These are phyloP conservation scores for Dichotomopilus funicola DNA, from an alignment of 2,329 filamentous ascomycete genomes.

Conservation along the genomic window DNA sequence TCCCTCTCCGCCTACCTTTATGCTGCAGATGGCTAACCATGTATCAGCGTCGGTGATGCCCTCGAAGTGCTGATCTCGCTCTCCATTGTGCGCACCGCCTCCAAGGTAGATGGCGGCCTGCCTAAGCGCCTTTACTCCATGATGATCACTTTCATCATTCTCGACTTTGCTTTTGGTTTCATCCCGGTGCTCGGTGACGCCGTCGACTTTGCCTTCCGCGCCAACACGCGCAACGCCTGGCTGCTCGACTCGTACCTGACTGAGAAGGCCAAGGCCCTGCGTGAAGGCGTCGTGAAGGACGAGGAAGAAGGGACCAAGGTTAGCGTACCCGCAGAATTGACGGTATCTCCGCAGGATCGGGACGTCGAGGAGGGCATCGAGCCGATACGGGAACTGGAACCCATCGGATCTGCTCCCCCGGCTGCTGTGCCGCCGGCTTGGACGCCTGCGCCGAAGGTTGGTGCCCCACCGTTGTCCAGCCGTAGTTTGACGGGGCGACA, in stretches of 20 bases:
- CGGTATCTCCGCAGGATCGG: neutral
- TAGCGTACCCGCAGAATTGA: neutral
- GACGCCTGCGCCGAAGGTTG: slow-evolving; percentile 1
- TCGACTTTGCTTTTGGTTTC: slow-evolving; percentile 69
- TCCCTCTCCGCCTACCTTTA: neutral
- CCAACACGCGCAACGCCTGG: slow-evolving; percentile 70
- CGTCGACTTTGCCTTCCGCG: slow-evolving; percentile 64
- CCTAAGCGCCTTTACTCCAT: slow-evolving; percentile 51
- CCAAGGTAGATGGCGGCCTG: slow-evolving; percentile 70
- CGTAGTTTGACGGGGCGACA: slow-evolving; percentile 11
- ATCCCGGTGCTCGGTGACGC: slow-evolving; percentile 73
- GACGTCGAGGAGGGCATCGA: slow-evolving; percentile 14
- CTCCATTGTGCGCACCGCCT: slow-evolving; percentile 67
- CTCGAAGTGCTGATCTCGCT: slow-evolving; percentile 68
- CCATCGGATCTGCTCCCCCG: neutral
- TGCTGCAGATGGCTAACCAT: slow-evolving; percentile 14
- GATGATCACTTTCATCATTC: slow-evolving; percentile 74
- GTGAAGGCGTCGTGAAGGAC: slow-evolving; percentile 28
- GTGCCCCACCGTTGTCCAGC: neutral
- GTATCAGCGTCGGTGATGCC: slow-evolving; percentile 62
- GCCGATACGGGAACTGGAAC: neutral
- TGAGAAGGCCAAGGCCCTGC: slow-evolving; percentile 55
- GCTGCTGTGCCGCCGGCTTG: slow-evolving; percentile 2
- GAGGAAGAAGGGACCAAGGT: slow-evolving; percentile 29
- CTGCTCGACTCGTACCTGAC: slow-evolving; percentile 54